Evolutionary conservation across 2,329 filamentous ascomycete species (phyloP).

Genomic region (Colletotrichum acutatum): DNA sequence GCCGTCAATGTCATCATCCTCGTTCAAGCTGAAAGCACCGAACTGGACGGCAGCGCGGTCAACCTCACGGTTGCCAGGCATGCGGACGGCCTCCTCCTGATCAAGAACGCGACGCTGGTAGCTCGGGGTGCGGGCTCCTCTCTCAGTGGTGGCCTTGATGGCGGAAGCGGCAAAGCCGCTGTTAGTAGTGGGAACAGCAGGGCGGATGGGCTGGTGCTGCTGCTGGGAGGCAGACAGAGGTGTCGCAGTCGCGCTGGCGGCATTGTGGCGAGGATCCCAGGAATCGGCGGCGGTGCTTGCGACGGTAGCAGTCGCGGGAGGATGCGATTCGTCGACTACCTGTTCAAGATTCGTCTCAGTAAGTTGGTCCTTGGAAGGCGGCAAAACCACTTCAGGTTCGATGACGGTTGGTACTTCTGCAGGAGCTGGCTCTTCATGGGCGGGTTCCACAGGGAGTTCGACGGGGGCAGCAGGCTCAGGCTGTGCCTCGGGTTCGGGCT

Average conservation of each 20-base stretch:
- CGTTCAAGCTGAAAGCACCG: constrained; percentile 90
- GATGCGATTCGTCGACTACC: constrained; percentile 82
- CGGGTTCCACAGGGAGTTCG: constrained; percentile 42
- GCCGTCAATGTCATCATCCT: constrained; percentile 89
- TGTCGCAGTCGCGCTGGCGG: constrained; percentile 71
- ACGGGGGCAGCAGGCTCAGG: constrained; percentile 48
- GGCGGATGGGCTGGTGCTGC: constrained; percentile 69
- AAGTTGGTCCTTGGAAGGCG: constrained; percentile 82
- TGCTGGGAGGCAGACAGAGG: constrained; percentile 73
- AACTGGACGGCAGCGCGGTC: constrained; percentile 95
- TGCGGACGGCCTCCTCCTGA: constrained; percentile 96
- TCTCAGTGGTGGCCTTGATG: constrained; percentile 77
- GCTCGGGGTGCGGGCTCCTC: constrained; percentile 76
- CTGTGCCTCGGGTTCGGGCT: constrained; percentile 51
- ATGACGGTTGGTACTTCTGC: constrained; percentile 48
- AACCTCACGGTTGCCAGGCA: constrained; percentile 96
- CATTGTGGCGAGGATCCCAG: constrained; percentile 75
- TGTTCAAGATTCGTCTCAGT: constrained; percentile 94
- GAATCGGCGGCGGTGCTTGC: constrained; percentile 92
- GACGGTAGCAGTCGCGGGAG: constrained; percentile 82
- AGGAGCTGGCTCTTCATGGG: constrained; percentile 40
- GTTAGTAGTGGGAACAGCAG: constrained; percentile 21
- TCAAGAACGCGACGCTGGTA: constrained; percentile 90
- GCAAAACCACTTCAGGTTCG: constrained; percentile 66
- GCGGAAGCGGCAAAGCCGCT: constrained; percentile 85